Evolutionary conservation across 2,329 filamentous ascomycete genomes (phyloP).

Genomic region (Aspergillus awamori): DNA sequence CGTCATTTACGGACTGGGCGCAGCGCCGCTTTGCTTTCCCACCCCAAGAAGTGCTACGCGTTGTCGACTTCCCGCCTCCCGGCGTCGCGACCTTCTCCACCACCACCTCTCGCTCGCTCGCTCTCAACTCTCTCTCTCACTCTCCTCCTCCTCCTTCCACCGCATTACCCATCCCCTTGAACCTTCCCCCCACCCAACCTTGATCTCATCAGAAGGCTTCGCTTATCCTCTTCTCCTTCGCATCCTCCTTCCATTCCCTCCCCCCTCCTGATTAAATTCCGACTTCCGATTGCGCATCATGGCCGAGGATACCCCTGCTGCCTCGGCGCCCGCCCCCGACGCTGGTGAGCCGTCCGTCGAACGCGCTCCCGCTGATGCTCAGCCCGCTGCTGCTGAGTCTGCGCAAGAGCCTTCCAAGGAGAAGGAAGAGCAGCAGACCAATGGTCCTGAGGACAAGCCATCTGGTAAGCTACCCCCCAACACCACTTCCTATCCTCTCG

Average conservation of each 20-base stretch:
- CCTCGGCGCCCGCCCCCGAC: constrained; percentile 33
- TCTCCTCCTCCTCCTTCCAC: constrained; percentile 11
- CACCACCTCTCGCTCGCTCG: constrained; percentile 30
- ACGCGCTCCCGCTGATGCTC: constrained; percentile 33
- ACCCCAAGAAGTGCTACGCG: constrained; percentile 28
- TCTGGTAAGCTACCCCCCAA: constrained; percentile 30
- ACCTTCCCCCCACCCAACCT: constrained; percentile 23
- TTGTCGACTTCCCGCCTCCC: constrained; percentile 34
- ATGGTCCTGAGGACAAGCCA: constrained; percentile 32
- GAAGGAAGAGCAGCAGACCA: constrained; percentile 27
- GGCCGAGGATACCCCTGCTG: constrained; percentile 43
- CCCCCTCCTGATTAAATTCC: constrained; percentile 18
- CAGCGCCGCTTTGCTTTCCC: constrained; percentile 19
- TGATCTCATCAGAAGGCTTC: constrained; percentile 16
- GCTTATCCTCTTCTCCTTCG: constrained; percentile 16
- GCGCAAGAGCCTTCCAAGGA: constrained; percentile 27
- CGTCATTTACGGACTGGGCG: constrained; percentile 26
- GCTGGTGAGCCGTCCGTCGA: constrained; percentile 36
- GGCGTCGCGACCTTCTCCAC: constrained; percentile 34
- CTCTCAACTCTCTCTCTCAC: constrained; percentile 24
- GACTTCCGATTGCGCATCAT: constrained; percentile 35
- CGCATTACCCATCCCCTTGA: constrained; percentile 26
- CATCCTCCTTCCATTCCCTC: constrained; percentile 7
- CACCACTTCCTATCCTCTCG: background rate
- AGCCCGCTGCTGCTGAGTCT: constrained; percentile 24